A percentile compares a stretch with the other conserved stretches of the same genome.
Conservation (phyloP, 208 protist genomes). For the Entamoeba invadens region DNA sequence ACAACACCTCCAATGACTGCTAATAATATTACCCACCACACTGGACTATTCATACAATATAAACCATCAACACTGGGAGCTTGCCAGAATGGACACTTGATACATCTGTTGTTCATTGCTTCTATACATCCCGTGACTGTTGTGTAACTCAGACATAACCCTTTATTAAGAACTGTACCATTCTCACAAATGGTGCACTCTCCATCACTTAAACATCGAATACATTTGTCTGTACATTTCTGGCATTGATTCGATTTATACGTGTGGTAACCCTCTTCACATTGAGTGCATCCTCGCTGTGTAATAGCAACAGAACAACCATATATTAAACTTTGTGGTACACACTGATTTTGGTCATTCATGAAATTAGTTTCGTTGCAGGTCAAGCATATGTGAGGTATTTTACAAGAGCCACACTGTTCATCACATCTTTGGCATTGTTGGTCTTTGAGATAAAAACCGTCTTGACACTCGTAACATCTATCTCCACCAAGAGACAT, state of each 20-base stretch:
- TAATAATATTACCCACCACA: not conserved
- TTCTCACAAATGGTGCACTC: not conserved
- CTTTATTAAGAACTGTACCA: not conserved
- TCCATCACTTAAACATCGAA: not conserved
- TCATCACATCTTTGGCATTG: not conserved
- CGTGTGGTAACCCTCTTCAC: not conserved
- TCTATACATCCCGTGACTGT: not conserved
- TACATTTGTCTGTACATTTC: not conserved
- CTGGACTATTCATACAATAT: not conserved
- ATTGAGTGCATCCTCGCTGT: not conserved
- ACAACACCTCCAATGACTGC: not conserved
- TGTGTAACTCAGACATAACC: not conserved
- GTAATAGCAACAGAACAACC: not conserved
- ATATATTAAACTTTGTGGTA: not conserved
- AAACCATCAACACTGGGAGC: not conserved
- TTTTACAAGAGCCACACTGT: not conserved
- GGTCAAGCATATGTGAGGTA: not conserved
- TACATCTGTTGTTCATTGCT: not conserved
- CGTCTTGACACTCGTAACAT: not conserved
- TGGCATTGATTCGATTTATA: not conserved
- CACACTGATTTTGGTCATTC: not conserved
- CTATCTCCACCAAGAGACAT: not conserved
- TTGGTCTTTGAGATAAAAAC: not conserved
- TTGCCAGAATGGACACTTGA: not conserved
- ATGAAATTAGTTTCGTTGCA: not conserved